phyloP scores from a whole-genome alignment of 2,329 filamentous ascomycete genomes.

The Orbilia oligospora region DNA sequence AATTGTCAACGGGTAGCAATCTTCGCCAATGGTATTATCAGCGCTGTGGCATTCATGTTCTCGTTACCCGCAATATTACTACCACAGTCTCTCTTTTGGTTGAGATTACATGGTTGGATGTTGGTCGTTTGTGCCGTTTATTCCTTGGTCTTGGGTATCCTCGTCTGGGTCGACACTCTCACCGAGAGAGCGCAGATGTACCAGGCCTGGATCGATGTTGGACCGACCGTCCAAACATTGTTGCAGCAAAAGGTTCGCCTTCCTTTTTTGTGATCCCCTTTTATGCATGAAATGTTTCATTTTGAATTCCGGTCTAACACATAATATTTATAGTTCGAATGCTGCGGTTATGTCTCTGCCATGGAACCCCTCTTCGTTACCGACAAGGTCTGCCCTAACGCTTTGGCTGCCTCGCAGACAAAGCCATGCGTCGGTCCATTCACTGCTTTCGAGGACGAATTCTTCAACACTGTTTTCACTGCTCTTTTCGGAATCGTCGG shows the following conservation, averaged over 20 bases:
- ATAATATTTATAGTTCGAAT: constrained; percentile 74
- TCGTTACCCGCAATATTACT: constrained; percentile 81
- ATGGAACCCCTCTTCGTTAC: constrained; percentile 80
- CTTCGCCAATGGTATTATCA: constrained; percentile 79
- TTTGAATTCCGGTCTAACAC: constrained; percentile 58
- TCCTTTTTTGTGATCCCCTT: constrained; percentile 39
- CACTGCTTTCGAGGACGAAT: constrained; percentile 77
- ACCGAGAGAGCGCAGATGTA: constrained; percentile 76
- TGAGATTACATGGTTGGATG: constrained; percentile 79
- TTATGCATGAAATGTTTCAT: constrained; percentile 12
- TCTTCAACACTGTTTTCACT: constrained; percentile 83
- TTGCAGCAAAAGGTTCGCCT: constrained; percentile 77
- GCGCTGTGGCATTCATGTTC: constrained; percentile 78
- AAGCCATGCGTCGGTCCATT: constrained; percentile 79
- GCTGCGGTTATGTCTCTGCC: constrained; percentile 80
- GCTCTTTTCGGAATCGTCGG: constrained; percentile 84
- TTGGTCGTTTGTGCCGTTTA: constrained; percentile 75
- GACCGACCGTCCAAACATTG: constrained; percentile 74
- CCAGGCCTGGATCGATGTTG: constrained; percentile 74
- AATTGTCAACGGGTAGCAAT: constrained; percentile 70
- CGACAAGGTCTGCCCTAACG: constrained; percentile 77
- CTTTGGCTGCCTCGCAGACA: constrained; percentile 78
- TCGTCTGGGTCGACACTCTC: constrained; percentile 81
- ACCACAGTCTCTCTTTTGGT: constrained; percentile 76
- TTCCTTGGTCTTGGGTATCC: constrained; percentile 76